Evolutionary conservation across 306 rosid species (phyloP).

Genomic region (Rubus parviflorus): DNA sequence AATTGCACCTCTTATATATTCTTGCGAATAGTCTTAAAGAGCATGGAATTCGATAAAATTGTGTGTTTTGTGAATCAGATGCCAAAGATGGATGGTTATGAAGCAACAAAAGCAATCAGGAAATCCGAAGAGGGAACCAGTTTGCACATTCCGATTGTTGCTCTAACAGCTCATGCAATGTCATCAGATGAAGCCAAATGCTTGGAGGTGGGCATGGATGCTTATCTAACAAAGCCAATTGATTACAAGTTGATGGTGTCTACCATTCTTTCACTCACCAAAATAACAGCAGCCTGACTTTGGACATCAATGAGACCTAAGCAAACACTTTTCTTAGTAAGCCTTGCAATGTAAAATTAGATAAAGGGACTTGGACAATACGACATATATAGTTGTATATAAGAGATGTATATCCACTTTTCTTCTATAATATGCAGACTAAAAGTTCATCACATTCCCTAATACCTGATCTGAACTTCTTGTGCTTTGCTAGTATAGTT

Average conservation of each 20-base stretch:
- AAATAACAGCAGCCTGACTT: constrained; percentile 33
- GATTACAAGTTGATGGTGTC: constrained; percentile 94
- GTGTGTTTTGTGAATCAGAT: constrained; percentile 50
- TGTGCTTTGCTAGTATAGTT: not conserved
- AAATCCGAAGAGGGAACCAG: constrained; percentile 72
- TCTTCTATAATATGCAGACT: not conserved
- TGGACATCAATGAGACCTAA: not conserved
- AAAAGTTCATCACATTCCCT: not conserved
- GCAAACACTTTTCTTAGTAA: not conserved
- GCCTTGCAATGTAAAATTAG: not conserved
- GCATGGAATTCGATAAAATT: constrained; percentile 10
- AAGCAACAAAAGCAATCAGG: constrained; percentile 92
- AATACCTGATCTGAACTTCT: not conserved
- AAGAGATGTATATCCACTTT: not conserved
- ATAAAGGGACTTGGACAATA: not conserved
- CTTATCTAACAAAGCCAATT: constrained; percentile 95
- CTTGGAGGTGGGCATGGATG: constrained; percentile 99
- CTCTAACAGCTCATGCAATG: constrained; percentile 99
- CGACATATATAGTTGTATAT: not conserved
- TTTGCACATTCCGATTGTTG: constrained; percentile 84
- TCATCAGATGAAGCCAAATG: constrained; percentile 98
- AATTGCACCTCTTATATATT: not conserved
- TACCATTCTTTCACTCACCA: constrained; percentile 92
- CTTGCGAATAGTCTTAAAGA: not conserved
- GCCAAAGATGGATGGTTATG: constrained; percentile 99